Evolutionary conservation across 164 flowering plant species (phyloP), one percentile per base, ranked within the genome.

Genomic region (Vitis rupestris): DNA sequence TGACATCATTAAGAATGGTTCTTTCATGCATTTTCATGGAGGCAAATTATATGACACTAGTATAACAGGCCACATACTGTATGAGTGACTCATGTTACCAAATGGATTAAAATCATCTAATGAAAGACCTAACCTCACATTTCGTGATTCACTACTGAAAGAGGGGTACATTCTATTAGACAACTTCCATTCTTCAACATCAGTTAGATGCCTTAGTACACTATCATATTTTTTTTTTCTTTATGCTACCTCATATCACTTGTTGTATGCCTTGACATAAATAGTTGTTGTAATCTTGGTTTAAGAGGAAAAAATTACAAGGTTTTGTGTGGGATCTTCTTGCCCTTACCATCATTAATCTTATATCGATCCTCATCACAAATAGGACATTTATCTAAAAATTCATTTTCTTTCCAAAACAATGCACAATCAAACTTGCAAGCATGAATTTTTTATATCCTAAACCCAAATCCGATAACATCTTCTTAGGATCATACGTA

Each of bases 11-110:
- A 59, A 1, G 4, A 50, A 27, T 13, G 66, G 16, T 1, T 19
- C 10, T 14, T 27, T 67, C 75, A 71, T 71, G 37, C 75, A 75
- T 50, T 57, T 10, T 54, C 69, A 67, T 13, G 61, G 70, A 1
- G 77, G 70, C 0, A 60, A 52, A 14, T 74, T 74, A 31, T 69
- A 74, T 7, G 17, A 29, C 1, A 63, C 55, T 2, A 73, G 8
- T 6, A 68, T 51, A 37, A 73, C 65, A 4, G 63, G 72, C 68
- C 72, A 68, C 51, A 61, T 59, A 58, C 55, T 74, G 50, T 71
- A 31, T 10, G n/a, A 15, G 1, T 19, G 11, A 16, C 58, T 64
- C 3, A 57, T 61, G 15, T 19, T 12, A 27, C 57, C 0, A 57
- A 56, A 71, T 16, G 55, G 62, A 13, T 70, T 63, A 11, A 70